These are phyloP conservation scores for Flueggea neowawraea DNA, from an alignment of 441 rosid species.

Conservation along the genomic window DNA sequence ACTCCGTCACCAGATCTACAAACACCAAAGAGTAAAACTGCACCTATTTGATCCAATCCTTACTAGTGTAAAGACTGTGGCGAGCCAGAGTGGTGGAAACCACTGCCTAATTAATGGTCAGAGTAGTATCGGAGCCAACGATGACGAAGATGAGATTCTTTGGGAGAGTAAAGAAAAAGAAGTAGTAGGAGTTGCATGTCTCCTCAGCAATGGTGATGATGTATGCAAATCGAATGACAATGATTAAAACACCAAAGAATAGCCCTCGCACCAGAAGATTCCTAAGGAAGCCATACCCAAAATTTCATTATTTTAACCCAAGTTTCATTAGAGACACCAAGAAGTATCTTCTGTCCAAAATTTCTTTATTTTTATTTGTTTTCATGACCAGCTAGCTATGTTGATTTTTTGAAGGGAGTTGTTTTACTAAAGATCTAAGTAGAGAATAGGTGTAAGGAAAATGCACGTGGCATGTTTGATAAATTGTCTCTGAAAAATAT, in stretches of 20 bases:
- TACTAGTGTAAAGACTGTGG: slow-evolving; percentile 50
- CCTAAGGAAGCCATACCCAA: slow-evolving; percentile 51
- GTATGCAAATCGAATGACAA: slow-evolving; percentile 76
- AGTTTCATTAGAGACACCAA: no score
- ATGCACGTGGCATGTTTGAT: no score
- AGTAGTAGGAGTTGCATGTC: slow-evolving; percentile 69
- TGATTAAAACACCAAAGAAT: slow-evolving; percentile 57
- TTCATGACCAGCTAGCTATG: no score
- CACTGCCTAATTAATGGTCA: slow-evolving; percentile 35
- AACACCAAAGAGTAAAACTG: slow-evolving; percentile 75
- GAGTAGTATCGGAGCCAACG: slow-evolving; percentile 33
- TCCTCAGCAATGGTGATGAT: slow-evolving; percentile 84
- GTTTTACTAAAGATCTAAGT: no score
- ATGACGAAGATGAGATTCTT: slow-evolving; percentile 55
- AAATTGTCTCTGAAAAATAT: no score
- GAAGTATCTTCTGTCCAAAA: no score
- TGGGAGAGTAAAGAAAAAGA: slow-evolving; percentile 82
- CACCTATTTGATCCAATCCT: slow-evolving; percentile 65
- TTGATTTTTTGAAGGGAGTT: no score
- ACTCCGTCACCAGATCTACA: slow-evolving; percentile 73
- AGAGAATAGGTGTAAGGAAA: no score
- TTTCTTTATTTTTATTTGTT: no score
- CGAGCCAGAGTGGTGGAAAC: slow-evolving; percentile 22
- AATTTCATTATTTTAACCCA: no score
- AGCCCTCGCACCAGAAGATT: slow-evolving; percentile 62